phyloP scores from a whole-genome alignment of 768 basidiomycete species.

The Lactifluus volemus region DNA sequence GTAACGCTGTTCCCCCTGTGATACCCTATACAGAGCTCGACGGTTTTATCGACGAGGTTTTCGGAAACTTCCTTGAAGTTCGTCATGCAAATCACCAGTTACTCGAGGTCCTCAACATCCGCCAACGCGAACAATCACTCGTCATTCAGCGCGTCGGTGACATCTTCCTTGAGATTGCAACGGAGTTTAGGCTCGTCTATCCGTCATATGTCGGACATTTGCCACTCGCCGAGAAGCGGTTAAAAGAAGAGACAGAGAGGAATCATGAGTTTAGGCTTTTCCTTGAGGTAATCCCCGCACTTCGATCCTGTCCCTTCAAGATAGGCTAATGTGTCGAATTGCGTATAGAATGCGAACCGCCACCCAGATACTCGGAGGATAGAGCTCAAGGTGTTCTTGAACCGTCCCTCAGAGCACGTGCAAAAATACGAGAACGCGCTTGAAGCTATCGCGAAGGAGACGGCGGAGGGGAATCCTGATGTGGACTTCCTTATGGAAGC shows the following conservation, averaged over 20 bases:
- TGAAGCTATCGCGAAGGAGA: conserved; percentile 81
- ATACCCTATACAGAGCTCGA: conserved; percentile 52
- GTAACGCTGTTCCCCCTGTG: conserved; percentile 44
- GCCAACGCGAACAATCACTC: conserved; percentile 75
- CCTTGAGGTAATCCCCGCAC: conserved; percentile 52
- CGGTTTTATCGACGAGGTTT: conserved; percentile 83
- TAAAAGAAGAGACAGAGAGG: conserved; percentile 77
- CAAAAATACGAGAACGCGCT: conserved; percentile 79
- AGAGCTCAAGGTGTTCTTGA: conserved; percentile 73
- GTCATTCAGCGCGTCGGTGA: conserved; percentile 84
- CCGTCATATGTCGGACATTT: conserved; percentile 79
- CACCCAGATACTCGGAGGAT: conserved; percentile 49
- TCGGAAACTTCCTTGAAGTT: conserved; percentile 84
- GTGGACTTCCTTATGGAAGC: conserved; percentile 77
- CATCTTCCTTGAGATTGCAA: conserved; percentile 77
- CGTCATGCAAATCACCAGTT: conserved; percentile 73
- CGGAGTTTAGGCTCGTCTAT: conserved; percentile 82
- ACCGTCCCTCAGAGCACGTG: conserved; percentile 71
- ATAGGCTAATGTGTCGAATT: neutral
- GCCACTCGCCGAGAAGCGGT: conserved; percentile 74
- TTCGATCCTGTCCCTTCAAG: neutral
- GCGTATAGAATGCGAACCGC: conserved; percentile 33
- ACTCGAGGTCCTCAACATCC: conserved; percentile 79
- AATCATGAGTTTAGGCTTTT: conserved; percentile 80
- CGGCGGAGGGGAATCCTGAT: conserved; percentile 72